Base-by-base conservation (phyloP, 306 rosid genomes). In the Fragaria vesca region DNA sequence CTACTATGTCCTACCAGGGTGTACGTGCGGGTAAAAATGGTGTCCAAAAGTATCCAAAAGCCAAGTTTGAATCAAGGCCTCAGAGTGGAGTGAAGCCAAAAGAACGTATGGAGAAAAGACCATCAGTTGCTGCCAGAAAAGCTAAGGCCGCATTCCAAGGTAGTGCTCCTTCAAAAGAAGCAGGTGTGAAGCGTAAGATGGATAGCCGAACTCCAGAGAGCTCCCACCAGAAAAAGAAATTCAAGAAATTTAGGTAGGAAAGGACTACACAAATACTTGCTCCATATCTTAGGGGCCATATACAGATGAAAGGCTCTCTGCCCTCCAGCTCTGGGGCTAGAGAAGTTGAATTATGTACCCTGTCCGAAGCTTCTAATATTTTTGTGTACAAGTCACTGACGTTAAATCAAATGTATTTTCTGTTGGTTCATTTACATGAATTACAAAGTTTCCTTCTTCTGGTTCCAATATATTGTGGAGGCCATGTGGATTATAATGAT, bases 121-220 rank as follows among this genome's bases (percentile, higher is more conserved):
- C 98, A n/a, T 21, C 98, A 1, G 97, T 92, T 76, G 95, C 93
- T 73, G 93, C 94, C 69, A 83, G 93, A 76, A 92, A 89, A 85
- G 90, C 89, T 0, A 90, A 86, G 69, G 83, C 77, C 30, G 43
- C 73, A 38, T 15, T 40, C 3, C 79, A 76, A 55, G 90, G 81
- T 17, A 85, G 81, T 45, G 81, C 81, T 58, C 60, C 83, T 74
- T 72, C 91, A 18, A 86, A 84, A 86, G 90, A 79, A 86, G 82
- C 84, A 16, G 93, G 96, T 76, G 62, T 54, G 3, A 95, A 92
- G 84, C 96, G 97, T 52, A 95, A 92, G 96, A 82, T 85, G 72
- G 97, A 91, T 76, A 89, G 86, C 78, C 88, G 88, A 24, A 91
- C 93, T 20, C 98, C 97, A 3, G 91, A 88, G 68, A 87, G 86